Evolutionary conservation across 768 basidiomycete species (phyloP).

Genomic region (Boletus pseudo-olivaceus): DNA sequence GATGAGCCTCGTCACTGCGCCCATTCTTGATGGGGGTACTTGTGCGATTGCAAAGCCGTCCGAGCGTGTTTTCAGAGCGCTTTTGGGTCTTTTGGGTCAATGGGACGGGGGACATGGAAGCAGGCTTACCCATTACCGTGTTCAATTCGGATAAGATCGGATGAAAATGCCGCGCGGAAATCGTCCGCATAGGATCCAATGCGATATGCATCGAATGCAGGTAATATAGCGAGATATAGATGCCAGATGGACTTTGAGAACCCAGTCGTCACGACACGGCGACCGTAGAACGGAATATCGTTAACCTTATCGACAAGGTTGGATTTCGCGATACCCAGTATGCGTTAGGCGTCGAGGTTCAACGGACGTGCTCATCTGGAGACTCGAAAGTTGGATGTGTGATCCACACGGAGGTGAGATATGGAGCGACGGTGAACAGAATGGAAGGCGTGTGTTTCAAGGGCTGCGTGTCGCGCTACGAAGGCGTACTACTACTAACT

Average conservation of each 20-base stretch:
- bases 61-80: constrained; percentile 1
- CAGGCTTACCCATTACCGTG: background rate
- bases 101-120: background rate
- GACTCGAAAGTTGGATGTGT: constrained; percentile 7
- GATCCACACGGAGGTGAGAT: constrained; percentile 22
- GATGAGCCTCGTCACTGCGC: background rate
- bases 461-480: constrained; percentile 8
- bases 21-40: background rate
- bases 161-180: constrained; percentile 15
- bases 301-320: constrained; percentile 15
- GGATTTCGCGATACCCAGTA: constrained; percentile 12
- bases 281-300: constrained; percentile 7
- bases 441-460: constrained; percentile 18
- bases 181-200: constrained; percentile 20
- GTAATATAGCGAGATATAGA: constrained; percentile 16
- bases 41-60: background rate
- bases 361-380: background rate
- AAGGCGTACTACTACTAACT: too few species aligned
- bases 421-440: constrained; percentile 1
- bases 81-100: background rate
- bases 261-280: constrained; percentile 3
- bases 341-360: background rate
- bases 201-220: constrained; percentile 6
- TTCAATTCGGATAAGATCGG: background rate
- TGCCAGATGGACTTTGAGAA: constrained; percentile 4